A percentile compares a stretch with the other conserved stretches of the same genome.
These are phyloP conservation scores for Cicer cuneatum DNA, from an alignment of 306 rosid genomes.

Conservation along the genomic window DNA sequence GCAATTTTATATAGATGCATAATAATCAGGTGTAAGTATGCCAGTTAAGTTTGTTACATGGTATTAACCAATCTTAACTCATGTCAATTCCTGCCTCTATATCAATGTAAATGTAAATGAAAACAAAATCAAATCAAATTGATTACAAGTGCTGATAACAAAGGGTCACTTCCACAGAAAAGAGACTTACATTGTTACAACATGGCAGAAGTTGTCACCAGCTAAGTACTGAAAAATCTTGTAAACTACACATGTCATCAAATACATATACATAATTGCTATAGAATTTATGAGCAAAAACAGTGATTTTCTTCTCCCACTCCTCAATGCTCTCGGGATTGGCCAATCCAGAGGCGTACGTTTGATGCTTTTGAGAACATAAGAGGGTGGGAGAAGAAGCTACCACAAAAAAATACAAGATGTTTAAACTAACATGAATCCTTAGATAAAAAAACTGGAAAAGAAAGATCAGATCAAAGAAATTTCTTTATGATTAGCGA, in stretches of 20 bases:
- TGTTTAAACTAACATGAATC: background rate
- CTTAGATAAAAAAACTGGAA: background rate
- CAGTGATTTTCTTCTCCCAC: too few relatives aligned
- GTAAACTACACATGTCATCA: slow-evolving; percentile 9
- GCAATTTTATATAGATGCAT: background rate
- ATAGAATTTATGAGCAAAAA: background rate
- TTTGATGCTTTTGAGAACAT: too few relatives aligned
- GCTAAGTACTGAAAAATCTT: background rate
- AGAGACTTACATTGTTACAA: slow-evolving; percentile 10
- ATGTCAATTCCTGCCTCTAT: too few relatives aligned
- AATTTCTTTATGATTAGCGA: background rate
- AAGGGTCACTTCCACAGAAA: background rate
- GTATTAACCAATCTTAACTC: background rate
- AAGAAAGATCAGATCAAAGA: background rate
- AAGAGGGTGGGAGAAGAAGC: too few relatives aligned
- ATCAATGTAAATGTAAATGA: background rate
- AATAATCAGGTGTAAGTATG: background rate
- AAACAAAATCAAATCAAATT: background rate
- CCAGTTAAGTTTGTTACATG: background rate
- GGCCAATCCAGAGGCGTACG: too few relatives aligned
- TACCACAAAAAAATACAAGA: background rate
- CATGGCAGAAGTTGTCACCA: slow-evolving; percentile 33
- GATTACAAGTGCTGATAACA: background rate
- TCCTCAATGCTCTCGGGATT: too few relatives aligned
- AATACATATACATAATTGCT: background rate